Conservation (phyloP, 169 alveolate genomes). For the Cryptosporidium muris region DNA sequence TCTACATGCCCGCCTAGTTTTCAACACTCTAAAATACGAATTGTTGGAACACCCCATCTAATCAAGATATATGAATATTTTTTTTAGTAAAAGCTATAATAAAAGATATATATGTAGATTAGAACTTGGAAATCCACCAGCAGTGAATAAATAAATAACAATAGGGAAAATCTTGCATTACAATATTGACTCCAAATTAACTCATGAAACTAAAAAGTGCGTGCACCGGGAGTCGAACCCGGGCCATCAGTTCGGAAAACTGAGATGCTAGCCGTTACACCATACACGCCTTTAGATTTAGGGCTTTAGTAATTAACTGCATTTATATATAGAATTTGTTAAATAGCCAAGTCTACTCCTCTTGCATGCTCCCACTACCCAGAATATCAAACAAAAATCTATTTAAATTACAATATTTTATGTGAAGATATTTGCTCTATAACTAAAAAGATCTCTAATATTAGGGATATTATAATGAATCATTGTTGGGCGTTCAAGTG, state of each 20-base stretch:
- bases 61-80: not conserved
- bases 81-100: not conserved
- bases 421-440: constrained; percentile 76
- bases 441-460: constrained; percentile 97
- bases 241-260: constrained; percentile 74
- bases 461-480: constrained; percentile 93
- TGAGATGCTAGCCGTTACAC: constrained; percentile 74
- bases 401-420: not conserved
- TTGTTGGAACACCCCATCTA: not conserved
- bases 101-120: not conserved
- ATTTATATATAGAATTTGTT: no score
- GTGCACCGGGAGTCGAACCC: constrained; percentile 74
- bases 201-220: constrained; percentile 17
- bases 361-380: no score
- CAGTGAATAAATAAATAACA: no score
- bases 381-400: constrained; percentile 58
- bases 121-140: no score
- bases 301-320: no score
- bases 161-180: no score
- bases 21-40: not conserved
- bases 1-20: not conserved
- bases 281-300: constrained; percentile 54
- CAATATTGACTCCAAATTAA: no score
- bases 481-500: constrained; percentile 99
- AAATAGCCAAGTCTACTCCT: no score